Evolutionary conservation across 2,329 filamentous ascomycete genomes (phyloP).

Genomic region (Verticillium tricorpus): DNA sequence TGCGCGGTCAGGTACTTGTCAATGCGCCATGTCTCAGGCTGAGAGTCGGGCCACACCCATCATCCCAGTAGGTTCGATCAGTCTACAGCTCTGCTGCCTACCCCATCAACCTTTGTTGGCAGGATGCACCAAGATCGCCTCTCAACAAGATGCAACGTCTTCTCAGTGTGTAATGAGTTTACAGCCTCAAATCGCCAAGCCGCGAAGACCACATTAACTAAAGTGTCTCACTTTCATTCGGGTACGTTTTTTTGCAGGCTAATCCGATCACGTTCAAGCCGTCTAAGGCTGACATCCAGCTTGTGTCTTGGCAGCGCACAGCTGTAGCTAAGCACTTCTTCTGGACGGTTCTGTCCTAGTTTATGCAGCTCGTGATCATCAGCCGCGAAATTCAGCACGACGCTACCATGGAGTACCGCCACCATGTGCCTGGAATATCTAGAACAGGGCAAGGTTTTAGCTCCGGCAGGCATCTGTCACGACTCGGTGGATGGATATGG

Average conservation of each 20-base stretch:
- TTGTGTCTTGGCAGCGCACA: neutral
- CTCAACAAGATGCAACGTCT: too few relatives aligned
- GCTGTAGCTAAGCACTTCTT: neutral
- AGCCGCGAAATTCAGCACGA: neutral
- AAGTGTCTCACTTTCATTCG: neutral
- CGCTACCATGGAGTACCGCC: neutral
- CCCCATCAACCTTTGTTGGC: too few relatives aligned
- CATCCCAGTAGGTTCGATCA: too few relatives aligned
- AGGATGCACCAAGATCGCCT: too few relatives aligned
- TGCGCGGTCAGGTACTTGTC: too few relatives aligned
- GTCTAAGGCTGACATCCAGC: neutral
- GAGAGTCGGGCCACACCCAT: too few relatives aligned
- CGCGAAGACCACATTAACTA: too few relatives aligned
- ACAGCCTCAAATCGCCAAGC: neutral
- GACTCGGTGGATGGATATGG: neutral
- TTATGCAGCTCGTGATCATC: neutral
- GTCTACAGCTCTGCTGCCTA: too few relatives aligned
- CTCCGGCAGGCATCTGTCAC: neutral
- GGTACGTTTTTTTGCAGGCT: neutral
- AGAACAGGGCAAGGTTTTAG: neutral
- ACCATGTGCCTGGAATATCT: neutral
- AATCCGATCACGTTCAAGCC: neutral
- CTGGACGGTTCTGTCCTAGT: neutral
- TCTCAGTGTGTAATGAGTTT: too few relatives aligned
- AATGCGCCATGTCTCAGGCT: too few relatives aligned